Base-by-base conservation (phyloP, 371 early-diverging fungal genomes). In the Blastocladiella emersonii region DNA sequence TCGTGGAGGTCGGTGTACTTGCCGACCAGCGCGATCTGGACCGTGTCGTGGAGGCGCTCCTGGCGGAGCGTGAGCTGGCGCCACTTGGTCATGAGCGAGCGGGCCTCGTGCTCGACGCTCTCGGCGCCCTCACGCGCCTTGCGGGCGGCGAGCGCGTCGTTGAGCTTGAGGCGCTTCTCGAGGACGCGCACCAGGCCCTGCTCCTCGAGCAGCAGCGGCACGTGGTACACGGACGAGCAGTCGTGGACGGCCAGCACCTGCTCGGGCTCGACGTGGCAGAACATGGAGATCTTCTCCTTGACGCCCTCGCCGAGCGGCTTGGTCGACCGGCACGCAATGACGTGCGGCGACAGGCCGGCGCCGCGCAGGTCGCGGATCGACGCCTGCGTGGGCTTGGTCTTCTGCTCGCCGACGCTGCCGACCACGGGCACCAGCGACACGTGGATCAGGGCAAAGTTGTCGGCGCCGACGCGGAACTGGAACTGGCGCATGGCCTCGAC, bases 401-500 rank as follows among this genome's bases (percentile, higher is more conserved):
- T 99, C 75, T 98, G 97, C 72, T 98, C 98, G 62, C 93, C 94
- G 35, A 95, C 96, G 4, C 90, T 85, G 32, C 98, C 98, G 35
- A 99, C 91, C 7, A 97, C 89, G 56, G 98, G 97, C 3, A 99
- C 86, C 61, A 98, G 81, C 27, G 98, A 98, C 21, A 99, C 98
- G 70, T 95, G 95, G 67, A 98, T 92, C 68, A 97, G 73, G 64
- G 89, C 88, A 71, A 98, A 98, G 83, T 98, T 96, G 49, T 93
- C 93, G 67, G 86, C 87, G n/a, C 95, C 98, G 25, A 97, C 95
- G 66, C 95, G 91, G 83, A 90, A 91, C 72, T 96, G 93, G 85
- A 99, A 94, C 75, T 98, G 98, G 69, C 98, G 88, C 89, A 99
- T 90, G 51, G 99, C 98, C 76, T 98, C 98, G 64, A 98, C 87